A percentile compares a stretch with the other conserved stretches of the same genome.
Evolutionary conservation across 345 rosid species (phyloP).

Genomic region (Rhodamnia argentea): DNA sequence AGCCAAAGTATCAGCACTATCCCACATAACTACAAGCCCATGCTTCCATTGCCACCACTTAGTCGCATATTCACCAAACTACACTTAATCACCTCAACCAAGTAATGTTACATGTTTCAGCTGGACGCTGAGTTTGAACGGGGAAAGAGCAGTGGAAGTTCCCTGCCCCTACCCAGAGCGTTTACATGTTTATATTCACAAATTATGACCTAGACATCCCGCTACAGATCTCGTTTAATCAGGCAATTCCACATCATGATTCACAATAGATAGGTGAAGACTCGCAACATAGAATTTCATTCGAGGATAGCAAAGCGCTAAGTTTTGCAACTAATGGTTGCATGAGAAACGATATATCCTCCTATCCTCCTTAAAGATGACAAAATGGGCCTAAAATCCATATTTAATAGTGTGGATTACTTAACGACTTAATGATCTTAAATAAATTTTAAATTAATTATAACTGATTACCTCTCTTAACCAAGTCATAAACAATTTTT

Average conservation of each 20-base stretch:
- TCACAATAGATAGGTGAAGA: not conserved
- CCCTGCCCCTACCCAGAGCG: not conserved
- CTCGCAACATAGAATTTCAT: not conserved
- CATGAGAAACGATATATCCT: not conserved
- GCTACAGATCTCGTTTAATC: not conserved
- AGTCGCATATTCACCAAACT: not conserved
- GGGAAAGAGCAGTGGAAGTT: not conserved
- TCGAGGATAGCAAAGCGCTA: not conserved
- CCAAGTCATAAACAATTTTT: no score
- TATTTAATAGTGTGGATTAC: no score
- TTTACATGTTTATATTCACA: not conserved
- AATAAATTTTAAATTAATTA: no score
- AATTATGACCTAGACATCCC: not conserved
- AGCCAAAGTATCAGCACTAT: not conserved
- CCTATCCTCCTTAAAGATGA: no score
- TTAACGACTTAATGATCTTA: no score
- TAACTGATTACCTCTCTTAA: no score
- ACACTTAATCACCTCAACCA: not conserved
- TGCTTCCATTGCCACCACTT: not conserved
- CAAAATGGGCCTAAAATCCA: no score
- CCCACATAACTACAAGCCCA: not conserved
- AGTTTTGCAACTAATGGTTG: not conserved
- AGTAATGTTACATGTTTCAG: not conserved
- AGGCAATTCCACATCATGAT: not conserved
- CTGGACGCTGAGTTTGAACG: not conserved